Evolutionary conservation across 2,329 filamentous ascomycete genomes (phyloP).

Genomic region (Blumeriella jaapii): DNA sequence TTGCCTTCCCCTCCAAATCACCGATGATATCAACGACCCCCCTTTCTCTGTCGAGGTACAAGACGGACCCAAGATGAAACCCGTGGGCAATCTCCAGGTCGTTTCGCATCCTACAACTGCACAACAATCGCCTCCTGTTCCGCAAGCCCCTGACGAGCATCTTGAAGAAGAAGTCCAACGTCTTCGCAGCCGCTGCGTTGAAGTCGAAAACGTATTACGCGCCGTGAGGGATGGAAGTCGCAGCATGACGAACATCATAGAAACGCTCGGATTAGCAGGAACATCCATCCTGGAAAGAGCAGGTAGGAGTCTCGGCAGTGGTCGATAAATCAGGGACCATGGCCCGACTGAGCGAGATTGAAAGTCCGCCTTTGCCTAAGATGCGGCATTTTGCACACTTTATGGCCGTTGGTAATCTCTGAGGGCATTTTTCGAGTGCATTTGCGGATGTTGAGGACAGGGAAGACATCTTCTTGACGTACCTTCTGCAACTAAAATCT

Average conservation of each 20-base stretch:
- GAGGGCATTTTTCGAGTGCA: background rate
- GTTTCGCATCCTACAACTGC: constrained; percentile 1
- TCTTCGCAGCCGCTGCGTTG: constrained; percentile 19
- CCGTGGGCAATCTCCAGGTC: constrained; percentile 2
- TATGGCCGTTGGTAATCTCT: constrained; percentile 1
- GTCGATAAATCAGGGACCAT: no score
- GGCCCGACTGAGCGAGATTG: no score
- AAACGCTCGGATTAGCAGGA: constrained; percentile 15
- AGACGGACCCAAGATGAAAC: constrained; percentile 12
- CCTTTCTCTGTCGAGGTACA: constrained; percentile 3
- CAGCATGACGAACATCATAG: constrained; percentile 20
- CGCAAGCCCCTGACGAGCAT: constrained; percentile 9
- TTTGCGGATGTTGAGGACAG: no score
- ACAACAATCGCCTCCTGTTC: no score
- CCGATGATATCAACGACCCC: constrained; percentile 3
- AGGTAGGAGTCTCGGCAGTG: constrained; percentile 10
- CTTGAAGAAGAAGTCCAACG: constrained; percentile 20
- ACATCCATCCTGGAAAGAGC: constrained; percentile 17
- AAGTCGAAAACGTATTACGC: constrained; percentile 19
- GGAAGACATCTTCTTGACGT: no score
- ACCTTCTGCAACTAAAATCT: no score
- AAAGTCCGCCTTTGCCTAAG: no score
- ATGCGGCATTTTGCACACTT: no score
- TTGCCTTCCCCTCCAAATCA: background rate
- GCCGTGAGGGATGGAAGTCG: constrained; percentile 20